Evolutionary conservation across 2,329 filamentous ascomycete genomes (phyloP).

Genomic region (Ophiostoma piceae): DNA sequence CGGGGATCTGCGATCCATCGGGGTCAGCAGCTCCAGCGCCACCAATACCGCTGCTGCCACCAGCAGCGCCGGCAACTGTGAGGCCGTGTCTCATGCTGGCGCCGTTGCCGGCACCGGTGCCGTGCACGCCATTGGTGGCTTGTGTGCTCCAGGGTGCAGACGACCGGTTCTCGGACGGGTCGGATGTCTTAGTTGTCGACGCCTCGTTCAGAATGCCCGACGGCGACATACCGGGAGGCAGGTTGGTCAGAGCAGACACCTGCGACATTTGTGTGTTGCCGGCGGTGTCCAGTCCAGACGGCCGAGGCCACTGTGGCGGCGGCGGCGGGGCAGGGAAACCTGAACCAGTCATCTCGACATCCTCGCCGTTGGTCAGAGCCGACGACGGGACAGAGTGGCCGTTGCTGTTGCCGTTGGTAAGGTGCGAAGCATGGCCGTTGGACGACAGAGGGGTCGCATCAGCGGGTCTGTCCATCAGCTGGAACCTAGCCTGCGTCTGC

Average conservation of each 20-base stretch:
- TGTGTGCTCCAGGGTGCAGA: constrained; percentile 63
- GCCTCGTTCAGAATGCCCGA: constrained; percentile 70
- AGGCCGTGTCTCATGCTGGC: background rate
- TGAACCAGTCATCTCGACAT: constrained; percentile 58
- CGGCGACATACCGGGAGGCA: constrained; percentile 54
- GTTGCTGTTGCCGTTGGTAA: constrained; percentile 39
- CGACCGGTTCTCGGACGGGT: constrained; percentile 57
- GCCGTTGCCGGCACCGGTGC: constrained; percentile 14
- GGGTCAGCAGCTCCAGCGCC: constrained; percentile 28
- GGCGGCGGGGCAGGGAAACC: constrained; percentile 40
- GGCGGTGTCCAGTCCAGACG: constrained; percentile 34
- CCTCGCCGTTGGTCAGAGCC: constrained; percentile 38
- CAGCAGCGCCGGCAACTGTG: background rate
- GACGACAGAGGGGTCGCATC: constrained; percentile 29
- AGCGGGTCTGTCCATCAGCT: constrained; percentile 42
- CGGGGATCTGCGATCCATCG: constrained; percentile 46
- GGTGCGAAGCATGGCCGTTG: constrained; percentile 45
- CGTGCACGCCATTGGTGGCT: constrained; percentile 61
- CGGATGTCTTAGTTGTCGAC: constrained; percentile 86
- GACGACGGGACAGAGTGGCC: constrained; percentile 17
- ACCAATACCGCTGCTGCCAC: background rate
- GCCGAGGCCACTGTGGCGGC: constrained; percentile 39
- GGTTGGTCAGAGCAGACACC: constrained; percentile 53
- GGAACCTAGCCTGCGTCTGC: constrained; percentile 42
- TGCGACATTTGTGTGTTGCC: constrained; percentile 60